phyloP scores from a whole-genome alignment of 768 basidiomycete genomes.

The Pulveroboletus sp. region DNA sequence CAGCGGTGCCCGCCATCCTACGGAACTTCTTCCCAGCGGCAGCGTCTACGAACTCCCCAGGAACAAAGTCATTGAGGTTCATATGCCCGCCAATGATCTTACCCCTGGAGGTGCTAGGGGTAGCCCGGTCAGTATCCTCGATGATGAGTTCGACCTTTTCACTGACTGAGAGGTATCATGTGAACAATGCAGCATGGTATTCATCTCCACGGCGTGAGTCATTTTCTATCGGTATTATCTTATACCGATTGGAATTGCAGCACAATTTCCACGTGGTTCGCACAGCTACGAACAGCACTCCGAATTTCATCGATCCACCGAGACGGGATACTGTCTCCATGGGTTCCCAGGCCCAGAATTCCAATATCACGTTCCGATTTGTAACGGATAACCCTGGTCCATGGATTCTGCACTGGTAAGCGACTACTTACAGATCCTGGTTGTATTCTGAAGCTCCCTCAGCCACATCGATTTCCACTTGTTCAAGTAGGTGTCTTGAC shows the following conservation, averaged over 20 bases:
- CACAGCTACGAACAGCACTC: slow-evolving; percentile 25
- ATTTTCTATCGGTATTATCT: background rate
- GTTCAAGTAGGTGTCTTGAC: slow-evolving; percentile 12
- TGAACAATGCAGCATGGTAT: slow-evolving; percentile 32
- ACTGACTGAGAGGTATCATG: background rate
- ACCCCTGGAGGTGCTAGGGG: slow-evolving; percentile 33
- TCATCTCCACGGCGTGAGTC: slow-evolving; percentile 38
- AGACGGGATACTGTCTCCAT: slow-evolving; percentile 33
- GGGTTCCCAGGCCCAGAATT: slow-evolving; percentile 29
- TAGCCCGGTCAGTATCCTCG: slow-evolving; percentile 24
- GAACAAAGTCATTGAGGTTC: slow-evolving; percentile 44
- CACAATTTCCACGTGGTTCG: slow-evolving; percentile 39
- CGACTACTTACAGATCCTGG: background rate
- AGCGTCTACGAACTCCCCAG: slow-evolving; percentile 43
- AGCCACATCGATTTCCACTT: slow-evolving; percentile 33
- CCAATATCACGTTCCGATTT: slow-evolving; percentile 55
- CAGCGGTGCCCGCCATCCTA: slow-evolving; percentile 44
- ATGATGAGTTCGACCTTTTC: background rate
- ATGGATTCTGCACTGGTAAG: slow-evolving; percentile 46
- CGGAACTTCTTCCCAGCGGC: slow-evolving; percentile 46
- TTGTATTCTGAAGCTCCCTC: background rate
- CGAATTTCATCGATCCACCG: slow-evolving; percentile 37
- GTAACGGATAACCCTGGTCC: slow-evolving; percentile 63
- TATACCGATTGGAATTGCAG: slow-evolving; percentile 14
- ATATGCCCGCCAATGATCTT: slow-evolving; percentile 38